Base-by-base conservation (phyloP, 305 asterid species). In the Rubia occidens region DNA sequence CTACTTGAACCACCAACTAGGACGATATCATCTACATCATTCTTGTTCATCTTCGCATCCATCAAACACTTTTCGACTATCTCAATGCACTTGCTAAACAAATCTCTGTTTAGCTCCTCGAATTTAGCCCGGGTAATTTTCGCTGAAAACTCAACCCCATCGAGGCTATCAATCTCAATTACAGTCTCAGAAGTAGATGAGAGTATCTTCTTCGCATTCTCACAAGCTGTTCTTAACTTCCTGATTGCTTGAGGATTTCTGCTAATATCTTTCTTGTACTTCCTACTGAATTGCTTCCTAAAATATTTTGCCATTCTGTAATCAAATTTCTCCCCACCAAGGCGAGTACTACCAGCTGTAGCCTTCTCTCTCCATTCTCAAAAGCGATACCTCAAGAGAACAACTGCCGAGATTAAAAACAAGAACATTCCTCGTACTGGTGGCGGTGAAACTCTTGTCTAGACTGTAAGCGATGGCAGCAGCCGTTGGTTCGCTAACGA, bases 1-100 rank as follows among this genome's bases (percentile, higher is more conserved):
- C 78, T 68, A 0, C 70, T 74, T 9, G 78, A 74, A 2, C 78
- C 78, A 60, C 78, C 74, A 15, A 74, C 78, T 15, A 74, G 74
- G 5, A 74, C 78, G 7, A 67, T 68, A 67, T 74, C 77, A 68
- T 74, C 56, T 8, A 74, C 24, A 3, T 43, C 53, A 29, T 72
- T 47, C 60, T 74, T 74, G 8, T 64, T 44, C 53, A 64, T 42
- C 29, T 64, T 17, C 55, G 69, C 77, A 67, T 73, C 72, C 17
- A 60, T 47, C 72, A 73, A 59, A 60, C 77, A 73, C 64, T 73
- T 67, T 66, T 68, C 69, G 39, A 67, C 77, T 2, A 61, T 54
- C 44, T 68, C 73, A 68, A 74, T 74, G 55, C 77, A 73, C 51
- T 42, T 73, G 13, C 29, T 68, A 29, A 74, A 68, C 8, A 68